phyloP scores from a whole-genome alignment of 345 rosid species.

The Pistacia integerrima region DNA sequence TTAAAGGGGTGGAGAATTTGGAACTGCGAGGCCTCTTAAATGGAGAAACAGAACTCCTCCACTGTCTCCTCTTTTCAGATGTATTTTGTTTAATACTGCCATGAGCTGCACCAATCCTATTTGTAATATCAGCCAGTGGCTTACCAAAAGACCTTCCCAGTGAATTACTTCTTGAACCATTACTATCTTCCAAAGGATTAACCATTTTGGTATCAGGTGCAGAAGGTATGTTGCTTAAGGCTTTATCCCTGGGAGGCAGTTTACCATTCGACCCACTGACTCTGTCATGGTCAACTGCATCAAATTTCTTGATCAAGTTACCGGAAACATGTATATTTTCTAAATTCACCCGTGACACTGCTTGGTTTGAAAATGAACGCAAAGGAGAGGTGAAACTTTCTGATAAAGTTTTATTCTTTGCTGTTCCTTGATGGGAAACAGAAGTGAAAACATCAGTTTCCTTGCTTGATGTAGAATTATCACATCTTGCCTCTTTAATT shows the following conservation, averaged over 20 bases:
- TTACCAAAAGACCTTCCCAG: slow-evolving; percentile 42
- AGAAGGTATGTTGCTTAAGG: slow-evolving; percentile 21
- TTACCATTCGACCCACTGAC: slow-evolving; percentile 24
- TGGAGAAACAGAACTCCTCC: slow-evolving; percentile 53
- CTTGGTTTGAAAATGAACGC: slow-evolving; percentile 46
- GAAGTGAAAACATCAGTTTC: slow-evolving; percentile 38
- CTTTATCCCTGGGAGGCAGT: slow-evolving; percentile 30
- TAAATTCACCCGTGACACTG: slow-evolving; percentile 31
- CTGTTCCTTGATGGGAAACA: slow-evolving; percentile 37
- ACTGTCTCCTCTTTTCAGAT: slow-evolving; percentile 54
- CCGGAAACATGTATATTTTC: slow-evolving; percentile 39
- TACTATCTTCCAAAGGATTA: slow-evolving; percentile 32
- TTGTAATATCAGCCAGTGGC: slow-evolving; percentile 70
- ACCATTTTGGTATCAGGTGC: slow-evolving; percentile 17
- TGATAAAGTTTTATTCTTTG: slow-evolving; percentile 41
- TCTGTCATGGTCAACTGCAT: slow-evolving; percentile 51
- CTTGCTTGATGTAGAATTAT: slow-evolving; percentile 41
- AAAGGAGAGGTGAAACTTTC: slow-evolving; percentile 65
- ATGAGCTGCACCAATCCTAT: slow-evolving; percentile 31
- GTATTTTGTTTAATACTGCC: slow-evolving; percentile 36
- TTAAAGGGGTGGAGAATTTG: slow-evolving; percentile 61
- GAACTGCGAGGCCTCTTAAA: slow-evolving; percentile 86
- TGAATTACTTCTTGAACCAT: slow-evolving; percentile 30
- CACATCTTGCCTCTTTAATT: slow-evolving; percentile 30
- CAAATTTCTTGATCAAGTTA: slow-evolving; percentile 74